Conservation (phyloP, 1,284 basidiomycete species). For the Puccinia brachypodii region DNA sequence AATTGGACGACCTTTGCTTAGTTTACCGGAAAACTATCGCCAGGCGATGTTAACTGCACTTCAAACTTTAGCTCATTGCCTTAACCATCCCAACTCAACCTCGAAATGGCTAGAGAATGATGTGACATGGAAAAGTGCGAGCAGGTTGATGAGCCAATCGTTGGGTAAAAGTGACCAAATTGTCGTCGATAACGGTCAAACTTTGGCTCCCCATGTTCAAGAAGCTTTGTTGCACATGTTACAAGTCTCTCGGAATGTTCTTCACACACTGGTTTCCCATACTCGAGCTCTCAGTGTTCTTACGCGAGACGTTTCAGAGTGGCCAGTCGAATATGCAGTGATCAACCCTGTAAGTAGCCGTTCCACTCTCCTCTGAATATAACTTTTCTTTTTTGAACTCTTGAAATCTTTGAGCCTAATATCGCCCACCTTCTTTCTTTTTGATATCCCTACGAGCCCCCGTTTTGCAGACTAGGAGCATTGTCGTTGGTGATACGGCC, state of each 20-base stretch:
- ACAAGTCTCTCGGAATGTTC: conserved; percentile 37
- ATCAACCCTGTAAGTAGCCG: conserved; percentile 36
- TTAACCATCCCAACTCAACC: conserved; percentile 45
- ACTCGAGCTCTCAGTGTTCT: conserved; percentile 44
- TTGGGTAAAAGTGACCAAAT: conserved; percentile 21
- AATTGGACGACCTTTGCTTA: conserved; percentile 30
- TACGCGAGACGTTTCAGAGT: conserved; percentile 40
- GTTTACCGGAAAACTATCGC: conserved; percentile 29
- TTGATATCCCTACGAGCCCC: background rate
- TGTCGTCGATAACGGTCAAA: conserved; percentile 24
- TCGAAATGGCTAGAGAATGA: conserved; percentile 48
- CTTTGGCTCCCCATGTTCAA: conserved; percentile 34
- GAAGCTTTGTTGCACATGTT: conserved; percentile 47
- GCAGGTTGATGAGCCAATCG: conserved; percentile 28
- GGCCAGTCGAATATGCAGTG: conserved; percentile 39
- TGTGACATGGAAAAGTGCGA: conserved; percentile 27
- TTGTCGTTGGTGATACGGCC: conserved; percentile 41
- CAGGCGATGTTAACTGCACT: conserved; percentile 26
- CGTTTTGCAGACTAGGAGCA: conserved; percentile 31
- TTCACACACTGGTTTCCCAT: conserved; percentile 41
- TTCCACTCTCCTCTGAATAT: background rate
- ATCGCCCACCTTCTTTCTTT: background rate
- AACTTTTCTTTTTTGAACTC: background rate
- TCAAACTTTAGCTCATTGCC: conserved; percentile 46
- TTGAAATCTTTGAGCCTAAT: conserved; percentile 3